Percentiles rank a stretch among this genome's conserved stretches.
Conservation (phyloP, 768 basidiomycete genomes). For the Nidula microcarpa region DNA sequence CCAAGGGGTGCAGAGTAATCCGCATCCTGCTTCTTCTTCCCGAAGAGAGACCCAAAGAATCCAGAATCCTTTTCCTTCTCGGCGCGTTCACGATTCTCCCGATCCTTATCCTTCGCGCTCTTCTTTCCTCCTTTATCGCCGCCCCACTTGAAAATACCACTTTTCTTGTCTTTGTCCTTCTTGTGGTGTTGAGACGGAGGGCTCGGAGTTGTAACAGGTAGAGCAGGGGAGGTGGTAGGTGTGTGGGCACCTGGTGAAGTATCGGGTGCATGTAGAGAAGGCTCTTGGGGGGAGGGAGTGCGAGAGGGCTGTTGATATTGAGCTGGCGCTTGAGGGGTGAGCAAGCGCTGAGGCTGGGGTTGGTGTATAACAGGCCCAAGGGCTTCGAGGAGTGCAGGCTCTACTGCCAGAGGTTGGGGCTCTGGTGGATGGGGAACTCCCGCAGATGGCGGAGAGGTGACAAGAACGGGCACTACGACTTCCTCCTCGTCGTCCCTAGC, state of each 20-base stretch:
- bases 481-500: conserved; percentile 55
- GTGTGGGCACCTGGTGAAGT: conserved; percentile 14
- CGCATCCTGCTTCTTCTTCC: conserved; percentile 77
- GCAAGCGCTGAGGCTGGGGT: conserved; percentile 59
- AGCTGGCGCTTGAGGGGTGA: conserved; percentile 35
- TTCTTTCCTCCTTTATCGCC: conserved; percentile 65
- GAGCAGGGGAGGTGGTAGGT: conserved; percentile 22
- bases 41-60: conserved; percentile 92
- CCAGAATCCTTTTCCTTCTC: conserved; percentile 74
- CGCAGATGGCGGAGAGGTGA: conserved; percentile 25
- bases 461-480: conserved; percentile 19
- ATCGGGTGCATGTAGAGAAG: conserved; percentile 19
- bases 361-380: conserved; percentile 53
- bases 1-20: conserved; percentile 28
- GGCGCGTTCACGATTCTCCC: conserved; percentile 39
- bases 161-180: conserved; percentile 73
- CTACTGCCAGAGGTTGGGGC: conserved; percentile 17
- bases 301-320: conserved; percentile 39
- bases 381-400: conserved; percentile 27
- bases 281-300: conserved; percentile 55
- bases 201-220: conserved; percentile 22
- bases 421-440: conserved; percentile 11
- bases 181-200: conserved; percentile 41
- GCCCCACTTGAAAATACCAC: conserved; percentile 65
- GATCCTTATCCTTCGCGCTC: conserved; percentile 33